Conservation (phyloP, 805 yeast genomes). For the Candida incommunis region DNA sequence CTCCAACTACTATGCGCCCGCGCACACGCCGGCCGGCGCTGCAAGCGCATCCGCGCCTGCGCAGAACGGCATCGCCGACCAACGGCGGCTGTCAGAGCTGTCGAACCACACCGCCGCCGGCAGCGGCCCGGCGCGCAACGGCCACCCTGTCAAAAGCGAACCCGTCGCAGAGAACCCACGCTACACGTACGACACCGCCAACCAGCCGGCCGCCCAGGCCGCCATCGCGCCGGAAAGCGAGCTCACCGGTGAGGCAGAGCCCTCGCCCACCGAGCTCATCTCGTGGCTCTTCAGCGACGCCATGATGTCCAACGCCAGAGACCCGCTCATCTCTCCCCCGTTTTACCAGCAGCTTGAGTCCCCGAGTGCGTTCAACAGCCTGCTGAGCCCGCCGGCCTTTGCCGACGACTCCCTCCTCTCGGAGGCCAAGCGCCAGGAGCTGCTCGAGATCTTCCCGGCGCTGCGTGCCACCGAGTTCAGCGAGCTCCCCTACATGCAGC, state of each 20-base stretch:
- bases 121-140: neutral
- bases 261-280: conserved; percentile 15
- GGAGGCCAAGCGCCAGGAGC: conserved; percentile 16
- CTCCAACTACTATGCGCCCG: neutral
- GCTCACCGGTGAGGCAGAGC: neutral
- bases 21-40: no score
- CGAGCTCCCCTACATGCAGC: conserved; percentile 17
- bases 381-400: conserved; percentile 24
- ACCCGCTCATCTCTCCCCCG: conserved; percentile 14
- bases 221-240: neutral
- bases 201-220: neutral
- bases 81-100: neutral
- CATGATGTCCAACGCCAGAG: conserved; percentile 15
- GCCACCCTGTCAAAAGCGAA: no score
- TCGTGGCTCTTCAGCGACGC: conserved; percentile 25
- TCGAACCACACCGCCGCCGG: neutral
- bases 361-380: conserved; percentile 27
- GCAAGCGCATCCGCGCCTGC: no score
- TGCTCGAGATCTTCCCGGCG: conserved; percentile 13
- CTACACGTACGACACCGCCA: neutral
- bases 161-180: neutral
- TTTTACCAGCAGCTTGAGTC: conserved; percentile 17
- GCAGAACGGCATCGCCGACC: neutral
- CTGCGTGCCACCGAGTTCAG: conserved; percentile 25
- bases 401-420: conserved; percentile 22